Base-by-base conservation (phyloP, 2,329 filamentous ascomycete species). In the Ascochyta lentis region DNA sequence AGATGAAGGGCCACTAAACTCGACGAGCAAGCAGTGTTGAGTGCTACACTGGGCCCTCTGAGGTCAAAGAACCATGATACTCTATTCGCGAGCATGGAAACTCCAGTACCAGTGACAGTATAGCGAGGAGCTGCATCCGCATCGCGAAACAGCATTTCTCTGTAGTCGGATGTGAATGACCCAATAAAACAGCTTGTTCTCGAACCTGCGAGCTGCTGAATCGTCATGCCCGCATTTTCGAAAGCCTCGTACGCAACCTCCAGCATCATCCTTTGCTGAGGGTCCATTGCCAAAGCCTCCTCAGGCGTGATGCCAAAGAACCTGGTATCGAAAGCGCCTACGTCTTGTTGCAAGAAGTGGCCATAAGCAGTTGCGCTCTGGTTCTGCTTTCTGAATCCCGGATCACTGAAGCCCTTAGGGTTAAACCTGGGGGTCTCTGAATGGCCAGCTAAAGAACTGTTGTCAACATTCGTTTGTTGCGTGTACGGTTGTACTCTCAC, bases 261-360 rank as follows among this genome's bases (percentile, higher is more conserved):
- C 24, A 72, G 50, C 2, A 66, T 47, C 13, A 65, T 58, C 15
- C 69, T 64, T n/a, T 70, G 62, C 15, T 68, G 58, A 2, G 67
- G 67, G 35, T 71, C 66, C 59, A 70, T 37, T 6, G 34, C 16
- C 13, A 19, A 15, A 15, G 34, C 34, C 5, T 37, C 34, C 6
- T 15, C 13, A 15, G 13, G 13, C 13, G 34, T 15, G 16, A 37
- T 37, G 4, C 16, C 16, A 10, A 37, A 37, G 16, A 37, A 37
- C 16, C 13, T 6, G 6, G 34, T 4, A 37, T 37, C 34, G 34
- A 37, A 37, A 15, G 13, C 13, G 16, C 16, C 13, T 10, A 37
- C 34, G 12, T 37, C 34, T 37, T 37, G 34, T 3, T 37, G 34
- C 13, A 37, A 37, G 13, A 15, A 37, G 34, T 37, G 34, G 13